These are phyloP conservation scores for Boletus patriciae DNA, from an alignment of 768 basidiomycete species.

Conservation along the genomic window DNA sequence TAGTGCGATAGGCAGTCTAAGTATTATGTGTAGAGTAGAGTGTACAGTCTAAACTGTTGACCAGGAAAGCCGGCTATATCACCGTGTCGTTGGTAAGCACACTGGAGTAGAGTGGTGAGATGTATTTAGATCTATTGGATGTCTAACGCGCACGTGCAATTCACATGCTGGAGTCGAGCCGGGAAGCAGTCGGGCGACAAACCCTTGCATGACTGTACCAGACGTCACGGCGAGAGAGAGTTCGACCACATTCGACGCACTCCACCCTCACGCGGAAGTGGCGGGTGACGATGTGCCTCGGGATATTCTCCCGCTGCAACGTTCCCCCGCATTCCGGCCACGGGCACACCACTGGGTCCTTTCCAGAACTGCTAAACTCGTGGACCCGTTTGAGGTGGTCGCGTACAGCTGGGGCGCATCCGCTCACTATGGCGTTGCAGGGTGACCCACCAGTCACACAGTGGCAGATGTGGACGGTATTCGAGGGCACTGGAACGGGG, in stretches of 20 bases:
- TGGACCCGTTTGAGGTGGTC: constrained; percentile 16
- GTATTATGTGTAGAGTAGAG: neutral
- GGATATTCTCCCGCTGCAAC: constrained; percentile 19
- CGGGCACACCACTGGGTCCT: neutral
- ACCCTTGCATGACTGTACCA: constrained; percentile 9
- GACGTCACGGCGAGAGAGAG: constrained; percentile 26
- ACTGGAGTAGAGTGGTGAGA: neutral
- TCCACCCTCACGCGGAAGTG: constrained; percentile 14
- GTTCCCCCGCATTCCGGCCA: constrained; percentile 11
- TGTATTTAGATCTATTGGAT: neutral
- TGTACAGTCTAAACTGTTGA: neutral
- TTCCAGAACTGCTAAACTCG: constrained; percentile 3
- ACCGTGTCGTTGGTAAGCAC: neutral
- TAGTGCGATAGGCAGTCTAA: neutral
- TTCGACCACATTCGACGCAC: constrained; percentile 11
- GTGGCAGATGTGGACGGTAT: neutral
- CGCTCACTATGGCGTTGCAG: constrained; percentile 7
- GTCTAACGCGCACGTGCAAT: too few species aligned
- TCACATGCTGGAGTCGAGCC: neutral
- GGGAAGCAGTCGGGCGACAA: constrained; percentile 2
- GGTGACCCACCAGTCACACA: neutral
- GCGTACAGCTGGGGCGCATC: constrained; percentile 10
- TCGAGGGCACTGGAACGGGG: neutral
- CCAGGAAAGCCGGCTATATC: neutral
- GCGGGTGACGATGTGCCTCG: constrained; percentile 18